Evolutionary conservation across 768 basidiomycete species (phyloP), one percentile per base, ranked within the genome.

Genomic region (Tricholoma terreum): DNA sequence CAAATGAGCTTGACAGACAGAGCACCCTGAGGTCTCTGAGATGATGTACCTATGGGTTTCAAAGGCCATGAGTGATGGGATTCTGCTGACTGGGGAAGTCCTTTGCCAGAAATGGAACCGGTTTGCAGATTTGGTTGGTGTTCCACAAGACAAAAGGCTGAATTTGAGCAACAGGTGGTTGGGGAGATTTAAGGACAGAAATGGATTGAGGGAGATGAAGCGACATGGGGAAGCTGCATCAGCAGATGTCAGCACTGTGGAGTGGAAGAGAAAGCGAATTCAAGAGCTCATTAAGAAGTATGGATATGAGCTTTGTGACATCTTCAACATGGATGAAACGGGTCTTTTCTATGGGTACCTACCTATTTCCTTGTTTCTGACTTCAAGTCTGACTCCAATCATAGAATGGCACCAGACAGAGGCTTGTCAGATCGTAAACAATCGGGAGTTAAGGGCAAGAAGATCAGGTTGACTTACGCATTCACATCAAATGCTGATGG

Each of bases 201-300:
- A 33, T 33, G 31, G 31, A 10, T 63, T 75, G 54, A 60, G 43
- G 43, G 52, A 70, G n/a, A 49, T 62, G 10, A 74, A 70, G 55
- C 38, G 56, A 0, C 69, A 77, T 66, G 70, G 73, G 1, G 70
- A 78, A 42, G 35, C 35, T n/a, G n/a, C n/a, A n/a, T n/a, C n/a
- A n/a, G n/a, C n/a, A n/a, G n/a, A n/a, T n/a, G n/a, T n/a, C n/a
- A 8, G 7, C 35, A 36, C 35, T 14, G 35, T 36, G 12, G 35
- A 36, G 35, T 8, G 3, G 12, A 12, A 36, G 35, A 36, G 35
- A 36, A 14, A 8, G 12, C 6, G 12, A 14, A 14, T 36, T 36
- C 35, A 36, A n/a, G n/a, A n/a, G n/a, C n/a, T n/a, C n/a, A n/a
- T n/a, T n/a, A n/a, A n/a, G n/a, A n/a, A n/a, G n/a, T n/a, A n/a